Evolutionary conservation across 805 yeast species (phyloP), one percentile per base, ranked within the genome.

Genomic region (Komagataella phaffii): DNA sequence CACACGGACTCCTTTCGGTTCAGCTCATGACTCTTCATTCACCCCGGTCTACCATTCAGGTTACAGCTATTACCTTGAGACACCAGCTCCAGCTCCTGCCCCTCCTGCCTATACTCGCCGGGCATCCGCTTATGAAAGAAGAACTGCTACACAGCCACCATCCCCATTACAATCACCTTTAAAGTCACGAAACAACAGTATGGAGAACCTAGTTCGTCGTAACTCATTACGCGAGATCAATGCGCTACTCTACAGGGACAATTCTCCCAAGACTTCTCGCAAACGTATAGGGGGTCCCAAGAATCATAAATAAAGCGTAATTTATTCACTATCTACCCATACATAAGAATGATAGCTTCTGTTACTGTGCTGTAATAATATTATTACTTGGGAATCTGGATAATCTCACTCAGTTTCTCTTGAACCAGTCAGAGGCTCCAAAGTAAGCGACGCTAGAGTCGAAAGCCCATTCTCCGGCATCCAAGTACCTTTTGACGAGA

Each of bases 391-490:
- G 14, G 40, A 30, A 10, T 10, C 40, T 30, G 40, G 14, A 30
- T 30, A 23, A 30, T 50, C 23, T 56, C 60, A 18, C 6, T 61
- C 56, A 80, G 56, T 71, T 78, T 58, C 88, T 76, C 49, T 69
- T 79, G 65, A 90, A 93, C 67, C 83, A 88, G 17, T 78, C 75
- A 1, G 96, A 85, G 6, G 83, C 72, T 46, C 82, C 79, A 72
- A 88, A 76, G 56, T 79, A 72, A 3, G 85, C 83, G 8, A 85
- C 83, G 18, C 84, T 71, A 52, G 79, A 76, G 61, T 89, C 96
- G 57, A 83, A 81, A 2, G 85, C 68, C 65, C 81, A 80, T 61
- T 93, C 99, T n/a, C 99, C 99, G 24, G 83, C 62, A 50, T 80
- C 85, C 55, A 93, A 73, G 63, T 90, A 93, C 61, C 80, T 83